Evolutionary conservation across 2,329 filamentous ascomycete species (phyloP), one percentile per base, ranked within the genome.

Genomic region (Alternaria ventricosa): DNA sequence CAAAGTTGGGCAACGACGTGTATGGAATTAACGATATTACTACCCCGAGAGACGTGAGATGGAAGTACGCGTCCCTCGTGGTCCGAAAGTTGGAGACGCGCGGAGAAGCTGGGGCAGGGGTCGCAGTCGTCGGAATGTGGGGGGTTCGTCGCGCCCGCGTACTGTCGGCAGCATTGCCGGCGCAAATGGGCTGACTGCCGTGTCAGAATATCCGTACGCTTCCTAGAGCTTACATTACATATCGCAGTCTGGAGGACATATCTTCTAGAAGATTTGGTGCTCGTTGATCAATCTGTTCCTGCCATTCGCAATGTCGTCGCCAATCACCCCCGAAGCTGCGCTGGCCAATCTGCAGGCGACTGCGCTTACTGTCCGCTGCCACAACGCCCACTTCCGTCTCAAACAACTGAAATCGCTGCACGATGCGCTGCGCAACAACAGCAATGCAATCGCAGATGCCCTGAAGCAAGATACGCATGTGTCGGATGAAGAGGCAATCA

Each of bases 331-430:
- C 28, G 69, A 72, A 49, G 57, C 60, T 33, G 64, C 69, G 43
- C 45, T 79, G 44, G 71, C 70, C 55, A 68, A 66, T 27, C 68
- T 84, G 12, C 75, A 79, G 54, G 79, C 80, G 6, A 81, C 83
- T 9, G 79, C 82, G 11, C 80, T 82, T 10, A 82, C 85, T 54
- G 81, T 81, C 25, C 79, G 83, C 53, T 78, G 80, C 11, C 76
- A 81, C 50, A 86, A 83, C 63, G 66, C 82, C n/a, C 80, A 79
- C 61, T 84, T 84, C 62, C 78, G 82, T 11, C 83, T 84, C 67
- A 78, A 79, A 33, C 81, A 86, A 67, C 77, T 86, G 9, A 78
- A 84, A 60, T 69, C 66, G 3, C 77, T 87, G 0, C 82, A 84
- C 63, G 73, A 80, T 23, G 66, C 67, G 3, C 66, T 86, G 9